A percentile compares a stretch with the other conserved stretches of the same genome.
phyloP scores from a whole-genome alignment of 1,284 basidiomycete species.

The Trichosporon sp. region DNA sequence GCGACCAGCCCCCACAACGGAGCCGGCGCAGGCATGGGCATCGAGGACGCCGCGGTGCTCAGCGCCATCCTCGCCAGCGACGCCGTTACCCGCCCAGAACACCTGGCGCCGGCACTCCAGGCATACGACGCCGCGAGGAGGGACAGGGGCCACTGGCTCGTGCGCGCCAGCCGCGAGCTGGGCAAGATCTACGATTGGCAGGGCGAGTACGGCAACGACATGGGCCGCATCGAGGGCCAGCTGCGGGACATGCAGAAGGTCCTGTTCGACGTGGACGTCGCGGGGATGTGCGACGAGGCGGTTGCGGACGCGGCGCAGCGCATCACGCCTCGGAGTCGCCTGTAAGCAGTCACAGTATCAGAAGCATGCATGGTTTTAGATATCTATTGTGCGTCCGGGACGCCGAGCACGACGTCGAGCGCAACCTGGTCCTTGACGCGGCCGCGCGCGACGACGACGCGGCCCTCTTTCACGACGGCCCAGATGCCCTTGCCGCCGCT shows the following conservation, averaged over 20 bases:
- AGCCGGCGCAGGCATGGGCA: constrained; percentile 23
- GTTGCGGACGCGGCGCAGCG: neutral
- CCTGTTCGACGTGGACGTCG: constrained; percentile 13
- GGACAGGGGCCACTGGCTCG: constrained; percentile 22
- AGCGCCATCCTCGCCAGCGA: constrained; percentile 11
- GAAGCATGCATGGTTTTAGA: neutral
- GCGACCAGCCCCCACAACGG: constrained; percentile 26
- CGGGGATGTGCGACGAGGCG: constrained; percentile 8
- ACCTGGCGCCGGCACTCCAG: constrained; percentile 10
- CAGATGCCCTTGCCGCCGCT: constrained; percentile 33
- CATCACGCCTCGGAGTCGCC: neutral
- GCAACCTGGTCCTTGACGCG: constrained; percentile 12
- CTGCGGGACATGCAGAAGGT: constrained; percentile 12
- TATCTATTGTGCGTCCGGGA: constrained; percentile 11
- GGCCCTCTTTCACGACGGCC: constrained; percentile 25
- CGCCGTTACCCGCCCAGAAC: neutral
- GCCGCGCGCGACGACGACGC: constrained; percentile 20
- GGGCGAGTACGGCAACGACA: constrained; percentile 17
- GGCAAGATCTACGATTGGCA: constrained; percentile 24
- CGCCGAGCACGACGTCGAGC: constrained; percentile 19
- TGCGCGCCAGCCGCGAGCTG: constrained; percentile 12
- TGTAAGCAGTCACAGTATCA: neutral
- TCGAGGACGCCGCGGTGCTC: constrained; percentile 23
- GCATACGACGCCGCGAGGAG: constrained; percentile 15
- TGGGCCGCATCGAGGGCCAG: constrained; percentile 15